phyloP scores from a whole-genome alignment of 352 stramenopile genomes.

The Achlya hypogyna region DNA sequence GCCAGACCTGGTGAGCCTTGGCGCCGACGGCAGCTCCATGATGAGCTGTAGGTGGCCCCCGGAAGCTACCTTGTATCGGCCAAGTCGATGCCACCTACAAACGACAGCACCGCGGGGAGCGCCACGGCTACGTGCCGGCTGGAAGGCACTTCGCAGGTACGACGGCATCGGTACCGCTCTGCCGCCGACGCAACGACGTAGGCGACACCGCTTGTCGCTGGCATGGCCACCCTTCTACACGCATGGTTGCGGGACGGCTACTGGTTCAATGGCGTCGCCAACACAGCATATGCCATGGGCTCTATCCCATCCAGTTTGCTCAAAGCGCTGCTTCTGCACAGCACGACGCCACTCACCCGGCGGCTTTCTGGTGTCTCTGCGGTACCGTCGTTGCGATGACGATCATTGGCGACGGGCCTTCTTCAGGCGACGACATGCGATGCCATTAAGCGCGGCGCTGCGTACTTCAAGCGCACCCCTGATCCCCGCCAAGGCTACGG shows the following conservation, averaged over 20 bases:
- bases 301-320: conserved; percentile 56
- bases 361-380: conserved; percentile 24
- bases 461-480: conserved; percentile 34
- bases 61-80: conserved; percentile 64
- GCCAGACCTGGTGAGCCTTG: conserved; percentile 45
- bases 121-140: conserved; percentile 35
- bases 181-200: conserved; percentile 31
- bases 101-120: conserved; percentile 27
- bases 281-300: conserved; percentile 45
- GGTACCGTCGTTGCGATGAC: neutral
- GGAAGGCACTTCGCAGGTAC: conserved; percentile 42
- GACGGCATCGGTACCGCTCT: neutral
- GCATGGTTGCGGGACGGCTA: conserved; percentile 83
- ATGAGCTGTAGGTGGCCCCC: conserved; percentile 21
- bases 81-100: conserved; percentile 36
- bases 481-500: conserved; percentile 73
- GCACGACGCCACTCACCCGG: conserved; percentile 46
- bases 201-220: conserved; percentile 68
- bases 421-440: conserved; percentile 46
- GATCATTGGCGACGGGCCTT: conserved; percentile 23
- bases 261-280: conserved; percentile 56
- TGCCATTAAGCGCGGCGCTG: conserved; percentile 29
- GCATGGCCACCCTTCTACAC: conserved; percentile 67
- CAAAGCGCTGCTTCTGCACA: conserved; percentile 81
- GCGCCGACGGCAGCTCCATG: neutral